These are phyloP conservation scores for Fusarium paranaense DNA, from an alignment of 2,329 filamentous ascomycete species.

Conservation along the genomic window DNA sequence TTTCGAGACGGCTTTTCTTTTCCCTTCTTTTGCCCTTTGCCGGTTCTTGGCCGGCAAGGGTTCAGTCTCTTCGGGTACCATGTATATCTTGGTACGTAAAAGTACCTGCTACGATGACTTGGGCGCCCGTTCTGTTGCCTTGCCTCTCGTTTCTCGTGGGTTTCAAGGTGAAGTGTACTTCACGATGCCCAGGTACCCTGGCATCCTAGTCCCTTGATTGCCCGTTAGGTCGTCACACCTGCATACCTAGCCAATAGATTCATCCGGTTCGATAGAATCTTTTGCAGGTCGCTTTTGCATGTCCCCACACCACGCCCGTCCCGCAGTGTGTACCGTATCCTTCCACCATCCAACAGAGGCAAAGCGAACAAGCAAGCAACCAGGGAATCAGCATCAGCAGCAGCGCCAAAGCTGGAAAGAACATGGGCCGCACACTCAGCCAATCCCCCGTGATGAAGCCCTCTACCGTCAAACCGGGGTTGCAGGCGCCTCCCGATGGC, in stretches of 20 bases:
- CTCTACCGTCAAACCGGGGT: slow-evolving; percentile 9
- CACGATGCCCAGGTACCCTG: slow-evolving; percentile 9
- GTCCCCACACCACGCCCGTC: slow-evolving; percentile 8
- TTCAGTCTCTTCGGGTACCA: not conserved
- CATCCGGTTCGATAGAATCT: slow-evolving; percentile 7
- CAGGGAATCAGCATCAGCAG: slow-evolving; percentile 10
- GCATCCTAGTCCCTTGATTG: slow-evolving; percentile 28
- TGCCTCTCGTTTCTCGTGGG: slow-evolving; percentile 11
- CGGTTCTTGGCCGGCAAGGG: slow-evolving; percentile 15
- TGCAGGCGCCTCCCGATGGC: slow-evolving; percentile 13
- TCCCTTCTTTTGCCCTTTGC: not conserved
- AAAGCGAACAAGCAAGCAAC: not conserved
- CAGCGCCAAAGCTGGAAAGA: not conserved
- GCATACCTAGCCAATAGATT: slow-evolving; percentile 27
- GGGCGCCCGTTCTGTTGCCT: not conserved
- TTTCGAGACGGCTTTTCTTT: not conserved
- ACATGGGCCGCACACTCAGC: not conserved
- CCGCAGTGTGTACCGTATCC: slow-evolving; percentile 7
- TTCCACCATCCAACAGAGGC: slow-evolving; percentile 10
- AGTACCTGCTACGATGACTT: slow-evolving; percentile 8
- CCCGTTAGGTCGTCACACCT: slow-evolving; percentile 32
- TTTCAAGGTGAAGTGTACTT: slow-evolving; percentile 28
- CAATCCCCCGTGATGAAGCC: slow-evolving; percentile 9
- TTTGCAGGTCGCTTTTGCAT: slow-evolving; percentile 16
- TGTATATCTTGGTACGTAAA: slow-evolving; percentile 25